Conservation (phyloP, 1,284 basidiomycete genomes). For the Pisolithus thermaeus region DNA sequence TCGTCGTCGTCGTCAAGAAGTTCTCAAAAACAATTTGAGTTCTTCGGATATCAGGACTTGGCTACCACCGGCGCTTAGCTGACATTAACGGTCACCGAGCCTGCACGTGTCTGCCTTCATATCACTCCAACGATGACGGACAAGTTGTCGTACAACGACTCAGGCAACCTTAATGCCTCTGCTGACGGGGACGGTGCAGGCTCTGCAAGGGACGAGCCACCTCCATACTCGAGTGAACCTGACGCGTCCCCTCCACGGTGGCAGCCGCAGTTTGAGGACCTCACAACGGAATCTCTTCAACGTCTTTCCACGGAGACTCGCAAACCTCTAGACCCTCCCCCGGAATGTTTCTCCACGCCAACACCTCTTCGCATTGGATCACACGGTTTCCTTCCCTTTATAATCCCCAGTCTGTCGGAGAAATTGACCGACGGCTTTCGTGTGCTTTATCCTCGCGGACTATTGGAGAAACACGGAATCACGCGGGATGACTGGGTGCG, state of each 20-base stretch:
- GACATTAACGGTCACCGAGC: not conserved
- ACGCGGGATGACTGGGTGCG: constrained; percentile 21
- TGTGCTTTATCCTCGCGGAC: constrained; percentile 20
- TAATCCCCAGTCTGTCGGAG: constrained; percentile 18
- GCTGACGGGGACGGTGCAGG: not conserved
- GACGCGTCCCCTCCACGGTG: constrained; percentile 18
- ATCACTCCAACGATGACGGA: not conserved
- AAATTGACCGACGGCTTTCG: constrained; percentile 22
- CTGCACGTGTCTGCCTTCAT: not conserved
- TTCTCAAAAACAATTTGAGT: not conserved
- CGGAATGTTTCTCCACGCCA: constrained; percentile 24
- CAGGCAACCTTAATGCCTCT: not conserved
- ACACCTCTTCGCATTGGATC: constrained; percentile 26
- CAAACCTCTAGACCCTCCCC: constrained; percentile 28
- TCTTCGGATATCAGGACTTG: not conserved
- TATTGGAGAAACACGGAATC: constrained; percentile 26
- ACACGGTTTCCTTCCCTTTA: constrained; percentile 23
- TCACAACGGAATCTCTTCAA: constrained; percentile 4
- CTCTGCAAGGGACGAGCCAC: constrained; percentile 1
- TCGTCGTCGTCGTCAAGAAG: no score
- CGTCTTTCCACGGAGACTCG: not conserved
- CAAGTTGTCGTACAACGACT: not conserved
- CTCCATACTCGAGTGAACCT: constrained; percentile 1
- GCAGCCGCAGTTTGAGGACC: constrained; percentile 23
- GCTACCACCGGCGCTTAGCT: not conserved